Evolutionary conservation across 257 asterid species (phyloP), one percentile per base, ranked within the genome.

Genomic region (Solanum sitiens): DNA sequence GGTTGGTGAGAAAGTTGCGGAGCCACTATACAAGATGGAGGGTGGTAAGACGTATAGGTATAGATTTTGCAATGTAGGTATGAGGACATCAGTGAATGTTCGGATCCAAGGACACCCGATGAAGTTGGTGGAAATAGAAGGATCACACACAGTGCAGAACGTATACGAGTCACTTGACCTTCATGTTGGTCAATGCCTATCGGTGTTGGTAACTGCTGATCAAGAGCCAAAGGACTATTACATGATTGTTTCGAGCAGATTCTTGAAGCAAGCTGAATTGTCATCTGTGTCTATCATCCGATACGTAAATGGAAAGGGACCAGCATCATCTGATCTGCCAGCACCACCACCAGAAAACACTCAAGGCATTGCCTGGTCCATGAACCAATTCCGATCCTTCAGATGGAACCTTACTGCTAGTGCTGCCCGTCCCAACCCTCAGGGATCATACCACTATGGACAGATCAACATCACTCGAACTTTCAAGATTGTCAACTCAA

Each of bases 371-470:
- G 89, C 89, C 20, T 87, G 89, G 89, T 87, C 86, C 45, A 87
- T 85, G 21, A 85, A 85, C 70, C 87, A 85, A 10, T 85, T 85
- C 33, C 44, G 87, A 3, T 85, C 87, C 9, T 85, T 68, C 45
- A 68, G 87, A 23, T 85, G 87, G 87, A 85, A 85, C 82, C 74
- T 85, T 13, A 87, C 89, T 5, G 89, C 86, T 67, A 77, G 89
- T 44, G 89, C 89, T 27, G 89, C 89, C 63, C 86, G 86, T 11
- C 89, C 89, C 68, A 87, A 77, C 68, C 89, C 86, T 56, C 86
- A 77, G 12, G 89, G 89, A 33, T 80, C 89, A 4, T 87, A 85
- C 67, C 87, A 85, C 30, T 85, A 85, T 15, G 87, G 87, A 8
- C 68, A 85, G 30, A 85, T 85, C 68, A 63, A 85, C 76, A 85